A percentile compares a stretch with the other conserved stretches of the same genome.
phyloP scores from a whole-genome alignment of 495 filamentous ascomycete species.

The Usnea hakonensis region DNA sequence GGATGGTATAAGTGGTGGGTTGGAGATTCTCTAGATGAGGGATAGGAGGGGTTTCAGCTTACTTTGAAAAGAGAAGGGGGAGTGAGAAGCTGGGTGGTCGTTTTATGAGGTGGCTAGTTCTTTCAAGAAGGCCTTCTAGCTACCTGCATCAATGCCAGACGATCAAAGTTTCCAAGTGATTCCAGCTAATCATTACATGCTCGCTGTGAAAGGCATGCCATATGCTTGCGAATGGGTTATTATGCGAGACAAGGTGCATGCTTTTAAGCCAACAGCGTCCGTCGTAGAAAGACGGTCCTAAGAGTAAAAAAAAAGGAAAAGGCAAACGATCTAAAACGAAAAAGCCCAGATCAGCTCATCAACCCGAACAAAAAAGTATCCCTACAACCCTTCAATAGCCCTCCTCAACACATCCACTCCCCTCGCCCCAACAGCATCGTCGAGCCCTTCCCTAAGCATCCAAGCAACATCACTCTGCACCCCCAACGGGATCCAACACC shows the following conservation, averaged over 20 bases:
- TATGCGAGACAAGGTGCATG: neutral
- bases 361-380: neutral
- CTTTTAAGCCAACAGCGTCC: neutral
- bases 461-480: constrained; percentile 87
- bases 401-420: constrained; percentile 45
- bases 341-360: neutral
- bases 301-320: neutral
- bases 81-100: neutral
- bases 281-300: too few relatives aligned
- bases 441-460: constrained; percentile 48
- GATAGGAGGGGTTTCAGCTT: too few relatives aligned
- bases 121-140: neutral
- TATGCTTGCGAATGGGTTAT: neutral
- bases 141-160: neutral
- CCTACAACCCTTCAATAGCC: constrained; percentile 70
- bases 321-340: neutral
- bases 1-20: too few relatives aligned
- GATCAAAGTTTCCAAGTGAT: neutral
- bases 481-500: constrained; percentile 75
- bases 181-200: neutral
- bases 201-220: neutral
- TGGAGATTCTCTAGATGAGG: too few relatives aligned
- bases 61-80: too few relatives aligned
- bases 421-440: constrained; percentile 27
- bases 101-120: neutral